Evolutionary conservation across 805 yeast species (phyloP).

Genomic region (Blastobotrys muscicola): DNA sequence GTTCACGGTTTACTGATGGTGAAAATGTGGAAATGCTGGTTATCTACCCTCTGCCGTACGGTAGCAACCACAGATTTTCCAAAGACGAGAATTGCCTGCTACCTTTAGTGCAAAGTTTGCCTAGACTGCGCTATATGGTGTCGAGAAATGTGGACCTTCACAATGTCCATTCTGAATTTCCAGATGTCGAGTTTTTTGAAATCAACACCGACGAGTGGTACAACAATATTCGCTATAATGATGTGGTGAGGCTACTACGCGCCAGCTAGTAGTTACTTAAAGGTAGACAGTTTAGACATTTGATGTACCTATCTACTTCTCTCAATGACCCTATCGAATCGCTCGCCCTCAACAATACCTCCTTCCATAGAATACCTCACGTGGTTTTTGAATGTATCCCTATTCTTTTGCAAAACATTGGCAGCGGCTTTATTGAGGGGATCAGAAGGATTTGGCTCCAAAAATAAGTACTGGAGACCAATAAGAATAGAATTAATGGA

Average conservation of each 20-base stretch:
- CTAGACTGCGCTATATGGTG: too few relatives aligned
- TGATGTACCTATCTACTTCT: background rate
- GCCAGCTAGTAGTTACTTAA: background rate
- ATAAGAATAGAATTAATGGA: conserved; percentile 65
- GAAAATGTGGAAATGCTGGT: too few relatives aligned
- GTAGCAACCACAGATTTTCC: too few relatives aligned
- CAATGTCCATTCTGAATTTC: too few relatives aligned
- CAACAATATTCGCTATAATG: too few relatives aligned
- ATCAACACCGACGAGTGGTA: too few relatives aligned
- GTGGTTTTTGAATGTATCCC: conserved; percentile 41
- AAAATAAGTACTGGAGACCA: conserved; percentile 74
- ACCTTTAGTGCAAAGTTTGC: background rate
- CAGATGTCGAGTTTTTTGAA: too few relatives aligned
- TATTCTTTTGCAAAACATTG: conserved; percentile 34
- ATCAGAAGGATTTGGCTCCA: conserved; percentile 87
- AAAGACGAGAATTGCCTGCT: too few relatives aligned
- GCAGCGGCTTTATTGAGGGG: conserved; percentile 93
- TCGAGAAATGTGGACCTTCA: too few relatives aligned
- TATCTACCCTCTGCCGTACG: too few relatives aligned
- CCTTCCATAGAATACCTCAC: conserved; percentile 68
- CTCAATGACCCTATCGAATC: conserved; percentile 49
- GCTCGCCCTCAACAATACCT: conserved; percentile 44
- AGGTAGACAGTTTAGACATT: too few relatives aligned
- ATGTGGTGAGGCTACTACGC: background rate
- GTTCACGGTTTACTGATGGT: too few relatives aligned